Base-by-base conservation (phyloP, 192 early-diverging fungal genomes). In the Entomortierella lignicola region DNA sequence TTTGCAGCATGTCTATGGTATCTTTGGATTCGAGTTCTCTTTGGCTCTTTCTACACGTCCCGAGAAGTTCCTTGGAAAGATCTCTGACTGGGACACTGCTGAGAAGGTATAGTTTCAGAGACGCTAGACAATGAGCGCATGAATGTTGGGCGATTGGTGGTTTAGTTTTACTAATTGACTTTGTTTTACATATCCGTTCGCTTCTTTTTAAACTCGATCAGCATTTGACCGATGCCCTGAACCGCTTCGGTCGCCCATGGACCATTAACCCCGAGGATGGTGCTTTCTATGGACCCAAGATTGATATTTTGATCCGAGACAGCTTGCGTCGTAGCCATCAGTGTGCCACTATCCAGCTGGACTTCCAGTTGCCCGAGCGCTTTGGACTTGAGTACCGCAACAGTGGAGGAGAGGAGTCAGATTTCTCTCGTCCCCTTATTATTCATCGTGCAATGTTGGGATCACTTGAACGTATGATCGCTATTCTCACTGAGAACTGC, bases 231-330 rank as follows among this genome's bases (percentile, higher is more conserved):
- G 86, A 89, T 55, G 90, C 95, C 17, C 85, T 99, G 55, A 87
- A 93, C 75, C 85, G 89, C 48, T 96, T 93, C 85, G 93, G 93
- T 41, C 62, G 85, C 29, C 81, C 82, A 26, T 99, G 98, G 98
- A 89, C 90, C 72, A 54, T 98, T 54, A 95, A 98, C 82, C 92
- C 91, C 11, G 95, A 95, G 66, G 98, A 99, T 84, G 98, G 98
- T 47, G 98, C 98, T 25, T 99, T 99, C 90, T 99, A 99, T 82
- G 98, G 98, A n/a, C 98, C 98, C 80, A 99, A 99, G 92, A 94
- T 99, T 77, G 98, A 99, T 85, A 98, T 99, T 82, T 91, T 90
- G 41, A 94, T 99, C 77, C 86, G 91, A 15, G 98, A 99, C 83
- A 97, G 97, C 15, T 88, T 99, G 59, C 87, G 90, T 70, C 94